Evolutionary conservation across 257 asterid genomes (phyloP), one percentile per base, ranked within the genome.

Genomic region (Oldenlandia corymbosa): DNA sequence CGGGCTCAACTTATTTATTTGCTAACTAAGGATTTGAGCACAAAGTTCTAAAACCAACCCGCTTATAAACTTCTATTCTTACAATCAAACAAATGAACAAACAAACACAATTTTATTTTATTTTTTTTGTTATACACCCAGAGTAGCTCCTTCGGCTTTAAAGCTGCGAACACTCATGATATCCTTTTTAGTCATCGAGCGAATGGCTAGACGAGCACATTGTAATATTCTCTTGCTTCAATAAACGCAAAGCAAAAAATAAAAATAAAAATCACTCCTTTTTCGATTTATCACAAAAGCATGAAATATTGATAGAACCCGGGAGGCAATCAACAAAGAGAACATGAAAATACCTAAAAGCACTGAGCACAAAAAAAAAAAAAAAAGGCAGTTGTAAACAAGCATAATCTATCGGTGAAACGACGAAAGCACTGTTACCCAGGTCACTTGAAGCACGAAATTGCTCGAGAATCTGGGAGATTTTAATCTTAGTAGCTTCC

Each of bases 401-500:
- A 43, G 18, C 2, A 53, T 26, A 13, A 10, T 39, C 12, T 26
- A 4, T 45, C 20, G n/a, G n/a, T n/a, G 5, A 17, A 45, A 45
- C 50, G 17, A 5, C 32, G 11, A 21, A 21, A 24, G 32, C 18
- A 51, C 8, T 52, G 58, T 71, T 58, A 88, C 96, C 92, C 51
- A 69, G 72, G 17, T 75, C 87, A 23, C 75, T 61, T 34, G 96
- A 86, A n/a, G 32, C 63, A 16, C 61, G 71, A 57, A 88, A 86
- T 59, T 77, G 67, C 48, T 84, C 84, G n/a, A 88, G 88, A 76
- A 76, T 68, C 37, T 71, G 68, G 6, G 81, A 24, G 45, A 84
- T 55, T 36, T 76, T 76, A 79, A 84, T 81, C 70, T 85, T 80
- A 42, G 74, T 71, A 50, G 84, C 57, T 73, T 88, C 87, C 6